Evolutionary conservation across 352 stramenopile genomes (phyloP).

Genomic region (Phytophthora tubulina): DNA sequence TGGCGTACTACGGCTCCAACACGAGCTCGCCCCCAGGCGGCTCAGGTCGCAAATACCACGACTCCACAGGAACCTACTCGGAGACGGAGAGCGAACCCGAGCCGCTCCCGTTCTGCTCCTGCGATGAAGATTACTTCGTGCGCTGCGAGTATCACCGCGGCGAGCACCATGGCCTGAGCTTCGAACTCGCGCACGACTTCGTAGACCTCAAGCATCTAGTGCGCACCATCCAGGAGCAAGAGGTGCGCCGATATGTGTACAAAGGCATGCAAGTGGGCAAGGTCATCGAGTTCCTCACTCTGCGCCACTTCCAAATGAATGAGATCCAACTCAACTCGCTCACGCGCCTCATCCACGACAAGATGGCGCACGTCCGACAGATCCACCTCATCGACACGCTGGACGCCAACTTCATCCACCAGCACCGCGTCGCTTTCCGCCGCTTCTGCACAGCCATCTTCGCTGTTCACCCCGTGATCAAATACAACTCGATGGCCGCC

Average conservation of each 20-base stretch:
- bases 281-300: conserved; percentile 65
- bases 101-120: conserved; percentile 58
- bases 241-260: conserved; percentile 61
- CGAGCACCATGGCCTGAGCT: conserved; percentile 62
- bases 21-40: conserved; percentile 21
- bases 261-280: conserved; percentile 64
- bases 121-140: conserved; percentile 55
- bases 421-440: conserved; percentile 56
- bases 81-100: conserved; percentile 65
- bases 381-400: conserved; percentile 59
- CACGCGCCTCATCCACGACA: conserved; percentile 49
- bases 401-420: conserved; percentile 51
- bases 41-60: conserved; percentile 36
- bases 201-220: conserved; percentile 60
- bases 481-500: conserved; percentile 62
- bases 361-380: conserved; percentile 55
- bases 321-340: conserved; percentile 57
- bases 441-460: conserved; percentile 58
- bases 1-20: conserved; percentile 30
- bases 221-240: conserved; percentile 57
- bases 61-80: conserved; percentile 51
- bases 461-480: conserved; percentile 56
- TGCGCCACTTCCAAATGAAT: conserved; percentile 58
- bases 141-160: conserved; percentile 59
- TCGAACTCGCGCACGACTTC: conserved; percentile 62